Percentiles rank a stretch among this genome's conserved stretches.
Evolutionary conservation across 129 eudicot species (phyloP).

Genomic region (Solidago caesia): DNA sequence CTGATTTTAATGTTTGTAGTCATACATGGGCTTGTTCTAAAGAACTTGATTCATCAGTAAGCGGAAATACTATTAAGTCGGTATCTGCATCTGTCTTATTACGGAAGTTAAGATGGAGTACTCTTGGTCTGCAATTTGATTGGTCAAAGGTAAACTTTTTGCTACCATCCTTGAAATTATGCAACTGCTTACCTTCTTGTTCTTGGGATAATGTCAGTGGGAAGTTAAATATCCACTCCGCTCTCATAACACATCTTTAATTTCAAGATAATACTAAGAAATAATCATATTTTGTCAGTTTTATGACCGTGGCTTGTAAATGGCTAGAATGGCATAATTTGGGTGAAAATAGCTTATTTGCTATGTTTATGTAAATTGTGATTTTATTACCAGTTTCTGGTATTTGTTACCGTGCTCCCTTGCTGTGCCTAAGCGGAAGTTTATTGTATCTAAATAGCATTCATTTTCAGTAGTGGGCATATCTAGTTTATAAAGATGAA

Average conservation of each 20-base stretch:
- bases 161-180: constrained; percentile 13
- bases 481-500: not conserved
- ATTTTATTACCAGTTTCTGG: not conserved
- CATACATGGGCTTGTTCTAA: constrained; percentile 53
- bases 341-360: not conserved
- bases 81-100: constrained; percentile 70
- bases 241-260: too few relatives aligned
- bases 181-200: not conserved
- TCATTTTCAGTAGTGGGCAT: not conserved
- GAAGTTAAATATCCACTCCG: too few relatives aligned
- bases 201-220: not conserved
- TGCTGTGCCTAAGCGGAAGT: not conserved
- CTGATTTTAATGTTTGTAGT: constrained; percentile 13
- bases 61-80: constrained; percentile 44
- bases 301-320: not conserved
- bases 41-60: constrained; percentile 34
- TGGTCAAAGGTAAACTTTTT: constrained; percentile 81
- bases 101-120: constrained; percentile 92
- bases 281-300: not conserved
- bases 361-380: not conserved
- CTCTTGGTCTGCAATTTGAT: constrained; percentile 94
- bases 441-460: not conserved
- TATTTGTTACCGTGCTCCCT: not conserved
- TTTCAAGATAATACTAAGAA: too few relatives aligned
- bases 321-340: not conserved